Base-by-base conservation (phyloP, 2,329 filamentous ascomycete genomes). In the Drechslera avenae region DNA sequence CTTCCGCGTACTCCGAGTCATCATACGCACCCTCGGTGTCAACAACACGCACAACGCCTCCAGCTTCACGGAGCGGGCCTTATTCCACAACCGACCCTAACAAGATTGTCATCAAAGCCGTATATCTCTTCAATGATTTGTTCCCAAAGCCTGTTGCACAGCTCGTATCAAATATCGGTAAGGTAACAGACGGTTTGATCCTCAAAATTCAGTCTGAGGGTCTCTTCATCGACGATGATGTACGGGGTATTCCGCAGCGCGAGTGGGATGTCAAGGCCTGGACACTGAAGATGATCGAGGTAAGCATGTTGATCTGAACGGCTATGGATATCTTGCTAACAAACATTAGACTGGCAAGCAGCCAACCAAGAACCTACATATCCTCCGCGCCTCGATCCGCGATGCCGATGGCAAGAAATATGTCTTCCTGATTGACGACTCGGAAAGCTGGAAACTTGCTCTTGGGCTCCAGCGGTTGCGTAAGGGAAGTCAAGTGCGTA, bases 181-280 rank as follows among this genome's bases (percentile, higher is more conserved):
- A 87, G 39, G 91, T 97, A 26, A 96, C 92, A 2, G 92, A 99
- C 69, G 94, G 94, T 0, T 81, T 99, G 37, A 89, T 97, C 54
- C 81, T 99, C 54, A 89, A 90, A 43, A 94, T 97, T 67, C 93
- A 90, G 9, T 96, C 91, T 1, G 93, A 96, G 73, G 94, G 94
- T 14, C 82, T 97, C 46, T 97, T 97, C 76, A 94, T 99, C 68
- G 94, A 99, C 72, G 94, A 99, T 73, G 94, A 97, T 72, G 84
- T 97, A 44, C 86, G 92, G 36, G 86, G 86, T 55, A 90, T 97
- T 13, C 87, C 90, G n/a, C 91, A 97, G 75, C 86, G 94, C 52
- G 94, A 99, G 76, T 99, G 94, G 94, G 94, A 99, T 73, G 86
- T 97, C 69, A 97, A 97, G 75, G 92, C 93, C 19, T 97, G 94